Evolutionary conservation across 1,284 basidiomycete species (phyloP), one percentile per base, ranked within the genome.

Genomic region (Cryptococcus deneoformans): DNA sequence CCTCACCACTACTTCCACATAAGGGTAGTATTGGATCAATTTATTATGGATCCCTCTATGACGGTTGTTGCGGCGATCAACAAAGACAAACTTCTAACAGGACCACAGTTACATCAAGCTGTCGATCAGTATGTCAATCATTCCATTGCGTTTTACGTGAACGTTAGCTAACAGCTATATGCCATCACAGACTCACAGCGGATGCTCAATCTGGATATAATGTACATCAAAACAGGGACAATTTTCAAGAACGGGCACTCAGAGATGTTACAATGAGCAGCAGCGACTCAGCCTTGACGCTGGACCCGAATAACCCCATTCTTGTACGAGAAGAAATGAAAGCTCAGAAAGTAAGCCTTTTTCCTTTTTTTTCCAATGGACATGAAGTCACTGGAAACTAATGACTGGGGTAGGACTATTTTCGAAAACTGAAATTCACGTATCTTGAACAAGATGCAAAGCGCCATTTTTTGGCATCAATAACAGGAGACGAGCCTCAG

Each of bases 391-490:
- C 7, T n/a, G 16, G 10, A 42, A 16, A 38, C 38, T 48, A 20
- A 20, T 20, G 20, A 20, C 20, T 20, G 20, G 20, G 20, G 29
- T 54, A 91, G 88, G 82, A 86, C 3, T 88, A 86, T 69, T 81
- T 92, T 44, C 82, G 87, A n/a, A 87, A 88, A 65, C 82, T 92
- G 29, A 92, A 92, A 74, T 90, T 89, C 68, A 87, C 87, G 61
- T 91, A 89, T 67, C 79, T 92, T 24, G 89, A 92, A 67, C 88
- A 90, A 73, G 89, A 90, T 65, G 88, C 90, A 3, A 92, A 92
- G 72, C 84, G 89, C 62, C 85, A 87, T 72, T 92, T 92, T 92
- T 82, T 92, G 67, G 87, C 87, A 70, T 85, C 84, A 0, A 90
- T 92, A 63, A 87, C 91, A 51, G 88, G 86, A 1, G 76, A 89